A percentile compares a stretch with the other conserved stretches of the same genome.
These are phyloP conservation scores for Heterobasidion occidentale DNA, from an alignment of 1,284 basidiomycete species.

Conservation along the genomic window DNA sequence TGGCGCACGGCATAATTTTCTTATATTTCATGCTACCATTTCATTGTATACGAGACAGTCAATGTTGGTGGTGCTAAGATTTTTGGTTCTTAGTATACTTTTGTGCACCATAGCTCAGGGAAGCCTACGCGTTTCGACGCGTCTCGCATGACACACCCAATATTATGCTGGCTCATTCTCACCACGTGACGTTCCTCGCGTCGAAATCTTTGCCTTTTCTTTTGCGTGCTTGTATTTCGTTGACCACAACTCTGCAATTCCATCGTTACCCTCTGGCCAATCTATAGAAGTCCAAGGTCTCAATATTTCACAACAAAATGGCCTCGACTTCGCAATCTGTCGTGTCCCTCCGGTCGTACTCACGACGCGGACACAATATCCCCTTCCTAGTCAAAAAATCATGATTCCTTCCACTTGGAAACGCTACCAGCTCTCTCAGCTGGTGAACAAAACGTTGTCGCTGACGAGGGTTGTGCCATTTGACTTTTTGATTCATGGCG, in stretches of 20 bases:
- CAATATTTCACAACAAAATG: slow-evolving; percentile 13
- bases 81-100: too few species aligned
- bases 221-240: not conserved
- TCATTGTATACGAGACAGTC: too few species aligned
- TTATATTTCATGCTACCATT: too few species aligned
- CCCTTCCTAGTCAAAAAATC: slow-evolving; percentile 84
- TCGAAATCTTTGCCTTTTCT: not conserved
- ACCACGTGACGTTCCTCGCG: not conserved
- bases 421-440: slow-evolving; percentile 94
- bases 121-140: not conserved
- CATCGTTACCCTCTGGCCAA: too few species aligned
- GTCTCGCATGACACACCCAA: not conserved
- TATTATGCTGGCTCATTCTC: not conserved
- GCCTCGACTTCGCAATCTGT: slow-evolving; percentile 29
- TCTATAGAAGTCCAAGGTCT: too few species aligned
- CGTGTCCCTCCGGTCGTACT: slow-evolving; percentile 59
- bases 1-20: too few species aligned
- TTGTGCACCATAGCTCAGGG: too few species aligned
- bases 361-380: slow-evolving; percentile 73
- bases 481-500: slow-evolving; percentile 86
- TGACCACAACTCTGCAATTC: not conserved
- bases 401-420: slow-evolving; percentile 91
- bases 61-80: too few species aligned
- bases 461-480: slow-evolving; percentile 79
- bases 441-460: slow-evolving; percentile 90